Base-by-base conservation (phyloP, 805 yeast species). In the Kuraishia piskuri region DNA sequence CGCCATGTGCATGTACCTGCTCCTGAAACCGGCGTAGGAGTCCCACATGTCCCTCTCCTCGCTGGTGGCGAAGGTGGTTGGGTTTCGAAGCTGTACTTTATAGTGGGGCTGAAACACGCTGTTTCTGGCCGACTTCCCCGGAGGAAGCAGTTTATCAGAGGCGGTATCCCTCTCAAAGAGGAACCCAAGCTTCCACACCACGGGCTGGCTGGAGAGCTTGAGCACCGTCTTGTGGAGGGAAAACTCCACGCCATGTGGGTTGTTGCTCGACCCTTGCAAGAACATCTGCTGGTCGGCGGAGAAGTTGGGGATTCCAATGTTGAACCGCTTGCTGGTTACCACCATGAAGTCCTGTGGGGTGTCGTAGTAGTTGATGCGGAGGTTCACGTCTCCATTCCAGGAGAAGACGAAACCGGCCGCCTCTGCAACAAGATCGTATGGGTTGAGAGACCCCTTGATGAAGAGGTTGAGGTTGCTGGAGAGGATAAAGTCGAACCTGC, bases 1-100 rank as follows among this genome's bases (percentile, higher is more conserved):
- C 0, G 90, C 80, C 74, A 88, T 64, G 63, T 90, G 96, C 10
- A 92, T 74, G 63, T 82, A 91, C 52, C 89, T 84, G 57, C 96
- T 86, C 63, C 98, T 72, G 72, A 83, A 94, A 0, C 86, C 89
- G 14, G 67, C 68, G 65, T 84, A 92, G 0, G 97, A 88, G 68
- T 92, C 98, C 70, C 90, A 90, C 1, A 62, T 61, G 0, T 66
- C 69, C 20, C 64, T 60, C 26, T 82, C 81, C 3, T 72, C 65
- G 22, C 57, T 53, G 26, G 31, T 22, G 24, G 82, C 72, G 47
- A 68, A 73, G n/a, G 47, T 40, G 19, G 68, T 64, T 1, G 91
- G 91, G 59, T 87, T 83, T 54, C 71, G 73, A 46, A 86, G 62
- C 5, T 76, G 63, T 10, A 86, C 72, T 2, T 82, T 77, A 61